These are phyloP conservation scores for Wallacemonas collosoma DNA, from an alignment of 208 protist species.

Conservation along the genomic window DNA sequence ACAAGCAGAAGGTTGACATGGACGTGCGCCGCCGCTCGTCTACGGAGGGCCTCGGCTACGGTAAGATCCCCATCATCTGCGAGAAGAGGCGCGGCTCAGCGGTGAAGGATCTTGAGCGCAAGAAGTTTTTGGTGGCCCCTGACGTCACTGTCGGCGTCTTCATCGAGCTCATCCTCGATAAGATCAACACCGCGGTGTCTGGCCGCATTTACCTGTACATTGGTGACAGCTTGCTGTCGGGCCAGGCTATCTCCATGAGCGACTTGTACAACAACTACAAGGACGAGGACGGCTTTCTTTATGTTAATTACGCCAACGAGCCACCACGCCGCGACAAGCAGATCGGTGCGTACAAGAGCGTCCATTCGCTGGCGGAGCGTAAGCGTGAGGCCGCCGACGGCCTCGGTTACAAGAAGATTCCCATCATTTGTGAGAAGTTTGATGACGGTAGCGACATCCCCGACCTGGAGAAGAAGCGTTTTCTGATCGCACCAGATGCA, in stretches of 20 bases:
- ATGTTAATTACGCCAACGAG: slow-evolving; percentile 75
- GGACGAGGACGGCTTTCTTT: slow-evolving; percentile 90
- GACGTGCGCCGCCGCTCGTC: slow-evolving; percentile 9
- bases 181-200: slow-evolving; percentile 90
- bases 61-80: slow-evolving; percentile 84
- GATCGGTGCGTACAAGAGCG: slow-evolving; percentile 38
- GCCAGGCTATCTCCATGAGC: slow-evolving; percentile 48
- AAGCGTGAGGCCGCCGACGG: slow-evolving; percentile 48
- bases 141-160: slow-evolving; percentile 94
- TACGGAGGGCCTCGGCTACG: slow-evolving; percentile 13
- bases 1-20: slow-evolving; percentile 9
- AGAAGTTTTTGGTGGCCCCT: slow-evolving; percentile 88
- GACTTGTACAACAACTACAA: slow-evolving; percentile 88
- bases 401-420: slow-evolving; percentile 69
- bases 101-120: slow-evolving; percentile 93
- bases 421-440: slow-evolving; percentile 90
- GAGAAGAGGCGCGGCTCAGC: slow-evolving; percentile 89
- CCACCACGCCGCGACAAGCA: slow-evolving; percentile 39
- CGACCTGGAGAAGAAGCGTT: slow-evolving; percentile 29
- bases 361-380: slow-evolving; percentile 50
- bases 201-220: slow-evolving; percentile 96
- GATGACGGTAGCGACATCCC: slow-evolving; percentile 23
- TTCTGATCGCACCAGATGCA: slow-evolving; percentile 26
- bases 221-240: slow-evolving; percentile 87
- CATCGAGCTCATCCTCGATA: slow-evolving; percentile 93